These are phyloP conservation scores for Mycena vitilis DNA, from an alignment of 768 basidiomycete genomes.

Conservation along the genomic window DNA sequence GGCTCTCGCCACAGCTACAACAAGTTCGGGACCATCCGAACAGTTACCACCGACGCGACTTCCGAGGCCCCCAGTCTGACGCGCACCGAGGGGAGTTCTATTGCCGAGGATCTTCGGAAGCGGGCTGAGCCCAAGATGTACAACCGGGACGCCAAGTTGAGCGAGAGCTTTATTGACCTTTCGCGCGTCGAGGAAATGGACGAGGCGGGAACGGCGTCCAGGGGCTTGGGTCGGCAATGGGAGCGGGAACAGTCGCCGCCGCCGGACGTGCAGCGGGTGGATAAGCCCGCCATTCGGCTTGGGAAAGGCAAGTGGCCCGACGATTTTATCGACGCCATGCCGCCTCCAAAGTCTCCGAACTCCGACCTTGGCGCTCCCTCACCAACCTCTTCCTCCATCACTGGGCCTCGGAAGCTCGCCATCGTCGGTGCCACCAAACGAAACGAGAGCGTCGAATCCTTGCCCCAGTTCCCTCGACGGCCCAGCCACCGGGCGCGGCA, in stretches of 20 bases:
- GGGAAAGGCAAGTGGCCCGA: constrained; percentile 88
- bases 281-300: constrained; percentile 61
- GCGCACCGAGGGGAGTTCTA: constrained; percentile 70
- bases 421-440: constrained; percentile 58
- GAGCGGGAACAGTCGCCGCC: constrained; percentile 22
- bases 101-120: constrained; percentile 65
- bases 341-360: constrained; percentile 45
- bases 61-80: constrained; percentile 77
- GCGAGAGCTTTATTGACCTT: constrained; percentile 54
- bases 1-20: constrained; percentile 58
- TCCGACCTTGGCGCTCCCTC: constrained; percentile 29
- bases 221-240: constrained; percentile 40
- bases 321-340: constrained; percentile 77
- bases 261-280: constrained; percentile 41
- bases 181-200: constrained; percentile 38
- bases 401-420: constrained; percentile 65
- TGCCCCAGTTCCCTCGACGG: constrained; percentile 63
- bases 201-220: constrained; percentile 39
- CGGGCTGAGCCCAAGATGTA: constrained; percentile 45
- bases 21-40: constrained; percentile 83
- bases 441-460: constrained; percentile 60
- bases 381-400: constrained; percentile 53
- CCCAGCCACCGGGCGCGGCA: constrained; percentile 75
- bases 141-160: constrained; percentile 69
- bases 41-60: constrained; percentile 85